These are phyloP conservation scores for Brassica balearica DNA, from an alignment of 441 rosid genomes.

Conservation along the genomic window DNA sequence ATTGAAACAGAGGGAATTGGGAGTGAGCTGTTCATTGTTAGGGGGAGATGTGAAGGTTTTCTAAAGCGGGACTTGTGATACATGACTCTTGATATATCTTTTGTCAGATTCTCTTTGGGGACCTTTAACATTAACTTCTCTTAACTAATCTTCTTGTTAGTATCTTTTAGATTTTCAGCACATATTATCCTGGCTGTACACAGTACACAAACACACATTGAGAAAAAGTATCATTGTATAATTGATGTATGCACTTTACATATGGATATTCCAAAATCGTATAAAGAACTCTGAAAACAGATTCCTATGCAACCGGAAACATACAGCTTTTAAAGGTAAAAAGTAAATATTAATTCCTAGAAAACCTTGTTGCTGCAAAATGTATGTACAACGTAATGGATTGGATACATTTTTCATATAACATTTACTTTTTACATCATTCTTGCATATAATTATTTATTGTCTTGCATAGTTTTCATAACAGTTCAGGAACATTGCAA, in stretches of 20 bases:
- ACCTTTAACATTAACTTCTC: slow-evolving; percentile 8
- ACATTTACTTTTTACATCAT: too few species aligned
- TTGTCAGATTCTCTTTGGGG: slow-evolving; percentile 31
- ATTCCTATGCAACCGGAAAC: slow-evolving; percentile 11
- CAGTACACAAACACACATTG: neutral
- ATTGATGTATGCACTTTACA: slow-evolving; percentile 10
- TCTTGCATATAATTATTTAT: too few species aligned
- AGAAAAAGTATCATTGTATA: slow-evolving; percentile 14
- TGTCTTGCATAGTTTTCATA: too few species aligned
- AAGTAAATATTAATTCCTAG: neutral
- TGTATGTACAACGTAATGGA: neutral
- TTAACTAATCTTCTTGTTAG: slow-evolving; percentile 16
- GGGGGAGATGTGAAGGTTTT: slow-evolving; percentile 34
- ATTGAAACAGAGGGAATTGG: neutral
- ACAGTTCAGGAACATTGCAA: too few species aligned
- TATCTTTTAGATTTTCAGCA: neutral
- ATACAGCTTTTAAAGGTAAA: neutral
- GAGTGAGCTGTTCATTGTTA: slow-evolving; percentile 32
- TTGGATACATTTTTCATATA: neutral
- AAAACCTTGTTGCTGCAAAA: neutral
- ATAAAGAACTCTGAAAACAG: slow-evolving; percentile 14
- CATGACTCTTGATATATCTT: slow-evolving; percentile 30
- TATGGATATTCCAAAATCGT: slow-evolving; percentile 26
- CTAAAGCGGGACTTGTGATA: slow-evolving; percentile 37
- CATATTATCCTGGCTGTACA: neutral